phyloP scores from a whole-genome alignment of 495 filamentous ascomycete genomes.

The Collariella sp. region DNA sequence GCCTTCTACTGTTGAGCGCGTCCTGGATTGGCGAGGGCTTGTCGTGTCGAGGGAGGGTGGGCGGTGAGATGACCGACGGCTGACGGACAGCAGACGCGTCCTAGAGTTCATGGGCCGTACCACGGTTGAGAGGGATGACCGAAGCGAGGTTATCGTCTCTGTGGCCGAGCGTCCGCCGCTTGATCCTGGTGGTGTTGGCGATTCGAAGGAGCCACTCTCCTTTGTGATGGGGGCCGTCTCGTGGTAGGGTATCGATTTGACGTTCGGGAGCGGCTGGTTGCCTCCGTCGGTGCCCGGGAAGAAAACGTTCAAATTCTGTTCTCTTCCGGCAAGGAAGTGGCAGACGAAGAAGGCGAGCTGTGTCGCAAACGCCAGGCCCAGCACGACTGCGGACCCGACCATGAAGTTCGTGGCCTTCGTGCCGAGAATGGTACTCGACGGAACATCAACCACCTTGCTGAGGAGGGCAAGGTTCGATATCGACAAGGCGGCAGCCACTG shows the following conservation, averaged over 20 bases:
- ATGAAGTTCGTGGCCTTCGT: conserved; percentile 24
- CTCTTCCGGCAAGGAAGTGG: conserved; percentile 28
- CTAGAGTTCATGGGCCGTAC: conserved; percentile 45
- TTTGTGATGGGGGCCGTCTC: conserved; percentile 28
- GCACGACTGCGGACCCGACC: conserved; percentile 31
- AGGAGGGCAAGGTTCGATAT: conserved; percentile 32
- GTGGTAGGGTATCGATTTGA: conserved; percentile 42
- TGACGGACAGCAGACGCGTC: conserved; percentile 33
- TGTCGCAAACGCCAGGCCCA: conserved; percentile 33
- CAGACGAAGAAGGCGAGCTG: conserved; percentile 36
- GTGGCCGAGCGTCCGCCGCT: conserved; percentile 34
- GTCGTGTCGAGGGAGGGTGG: conserved; percentile 31
- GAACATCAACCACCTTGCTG: conserved; percentile 20
- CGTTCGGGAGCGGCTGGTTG: conserved; percentile 19
- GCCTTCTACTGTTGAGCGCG: conserved; percentile 39
- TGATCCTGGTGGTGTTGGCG: conserved; percentile 30
- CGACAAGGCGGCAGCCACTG: conserved; percentile 33
- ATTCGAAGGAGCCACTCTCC: conserved; percentile 24
- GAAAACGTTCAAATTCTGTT: conserved; percentile 17
- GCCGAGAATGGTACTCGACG: conserved; percentile 26
- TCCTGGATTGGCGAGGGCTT: conserved; percentile 21
- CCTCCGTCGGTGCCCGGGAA: conserved; percentile 26
- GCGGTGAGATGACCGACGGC: conserved; percentile 24
- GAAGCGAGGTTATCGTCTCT: conserved; percentile 46
- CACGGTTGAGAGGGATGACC: conserved; percentile 44